These are phyloP conservation scores for Polyplosphaeria fusca DNA, from an alignment of 495 filamentous ascomycete species.

Conservation along the genomic window DNA sequence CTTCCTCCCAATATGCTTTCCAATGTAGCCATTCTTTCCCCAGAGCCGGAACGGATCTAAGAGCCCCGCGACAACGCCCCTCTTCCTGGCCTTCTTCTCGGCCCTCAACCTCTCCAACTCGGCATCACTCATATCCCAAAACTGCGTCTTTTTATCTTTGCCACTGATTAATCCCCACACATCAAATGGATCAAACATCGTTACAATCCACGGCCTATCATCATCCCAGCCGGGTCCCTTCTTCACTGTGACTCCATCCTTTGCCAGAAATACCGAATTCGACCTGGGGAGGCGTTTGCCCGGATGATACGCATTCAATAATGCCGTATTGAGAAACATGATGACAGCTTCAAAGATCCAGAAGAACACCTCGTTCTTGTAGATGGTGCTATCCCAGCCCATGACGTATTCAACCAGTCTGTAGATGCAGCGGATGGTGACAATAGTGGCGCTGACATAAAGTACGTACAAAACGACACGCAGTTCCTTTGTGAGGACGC, in stretches of 20 bases:
- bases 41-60: conserved; percentile 31
- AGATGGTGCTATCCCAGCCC: conserved; percentile 30
- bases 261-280: conserved; percentile 32
- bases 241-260: conserved; percentile 37
- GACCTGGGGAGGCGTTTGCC: conserved; percentile 35
- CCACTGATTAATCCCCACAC: conserved; percentile 35
- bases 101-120: conserved; percentile 20
- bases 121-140: conserved; percentile 37
- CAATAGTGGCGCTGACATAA: conserved; percentile 34
- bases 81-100: conserved; percentile 26
- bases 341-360: conserved; percentile 43
- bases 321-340: conserved; percentile 40
- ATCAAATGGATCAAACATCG: conserved; percentile 39
- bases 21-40: conserved; percentile 26
- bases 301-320: conserved; percentile 39
- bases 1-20: conserved; percentile 24
- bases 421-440: conserved; percentile 41
- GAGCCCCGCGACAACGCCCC: conserved; percentile 5
- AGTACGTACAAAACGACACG: conserved; percentile 50
- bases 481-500: conserved; percentile 55
- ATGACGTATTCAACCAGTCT: conserved; percentile 39
- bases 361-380: conserved; percentile 39
- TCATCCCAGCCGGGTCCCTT: conserved; percentile 40
- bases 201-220: conserved; percentile 32
- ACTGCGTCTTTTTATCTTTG: conserved; percentile 34